phyloP scores from a whole-genome alignment of 495 filamentous ascomycete genomes.

The Glarea lozoyensis region DNA sequence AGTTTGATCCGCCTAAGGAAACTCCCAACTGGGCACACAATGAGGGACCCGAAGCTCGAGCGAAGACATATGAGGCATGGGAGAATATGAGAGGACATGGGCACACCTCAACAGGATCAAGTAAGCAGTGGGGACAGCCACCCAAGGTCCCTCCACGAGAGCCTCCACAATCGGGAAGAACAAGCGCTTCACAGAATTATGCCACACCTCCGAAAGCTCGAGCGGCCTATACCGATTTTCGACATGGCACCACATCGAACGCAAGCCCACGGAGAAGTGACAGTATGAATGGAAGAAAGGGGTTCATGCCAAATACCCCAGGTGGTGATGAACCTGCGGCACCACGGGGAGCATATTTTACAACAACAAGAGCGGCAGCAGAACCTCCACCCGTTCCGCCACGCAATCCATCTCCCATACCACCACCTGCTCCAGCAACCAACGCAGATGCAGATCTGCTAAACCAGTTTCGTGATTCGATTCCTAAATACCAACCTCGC shows the following conservation, averaged over 20 bases:
- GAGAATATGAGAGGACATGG: conserved; percentile 52
- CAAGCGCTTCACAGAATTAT: conserved; percentile 24
- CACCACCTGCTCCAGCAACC: too few species aligned
- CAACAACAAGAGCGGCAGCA: conserved; percentile 7
- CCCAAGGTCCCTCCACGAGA: conserved; percentile 20
- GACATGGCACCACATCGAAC: conserved; percentile 28
- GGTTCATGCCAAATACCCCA: conserved; percentile 44
- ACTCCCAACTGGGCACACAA: conserved; percentile 30
- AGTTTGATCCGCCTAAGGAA: conserved; percentile 30
- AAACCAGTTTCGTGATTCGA: conserved; percentile 32
- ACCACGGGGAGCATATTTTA: conserved; percentile 42
- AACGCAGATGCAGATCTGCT: conserved; percentile 28
- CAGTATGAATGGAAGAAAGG: conserved; percentile 30
- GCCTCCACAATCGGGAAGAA: conserved; percentile 25
- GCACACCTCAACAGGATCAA: background rate
- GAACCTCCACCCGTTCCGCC: conserved; percentile 15
- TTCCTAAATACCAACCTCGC: conserved; percentile 34
- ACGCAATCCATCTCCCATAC: conserved; percentile 5
- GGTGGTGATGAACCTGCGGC: conserved; percentile 49
- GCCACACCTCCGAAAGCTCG: conserved; percentile 18
- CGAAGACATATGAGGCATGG: conserved; percentile 57
- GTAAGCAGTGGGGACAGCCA: background rate
- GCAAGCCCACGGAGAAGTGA: conserved; percentile 15
- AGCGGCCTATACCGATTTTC: conserved; percentile 26
- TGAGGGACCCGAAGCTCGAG: conserved; percentile 44